Conservation (phyloP, 306 rosid genomes). For the Mucuna pruriens region DNA sequence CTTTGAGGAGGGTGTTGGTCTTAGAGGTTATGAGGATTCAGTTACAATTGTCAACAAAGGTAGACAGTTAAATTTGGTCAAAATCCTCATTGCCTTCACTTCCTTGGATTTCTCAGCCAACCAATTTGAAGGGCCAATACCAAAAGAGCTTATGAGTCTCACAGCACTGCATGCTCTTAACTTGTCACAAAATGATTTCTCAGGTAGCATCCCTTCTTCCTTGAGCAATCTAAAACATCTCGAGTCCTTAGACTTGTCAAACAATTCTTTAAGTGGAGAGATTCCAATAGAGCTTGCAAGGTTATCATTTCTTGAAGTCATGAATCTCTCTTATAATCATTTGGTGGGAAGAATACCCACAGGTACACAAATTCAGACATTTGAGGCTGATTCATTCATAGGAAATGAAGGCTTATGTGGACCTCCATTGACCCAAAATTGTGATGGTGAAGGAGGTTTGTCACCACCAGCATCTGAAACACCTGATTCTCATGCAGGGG, state of each 20-base stretch:
- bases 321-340: background rate
- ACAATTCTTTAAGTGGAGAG: constrained; percentile 18
- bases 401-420: constrained; percentile 24
- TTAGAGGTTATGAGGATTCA: background rate
- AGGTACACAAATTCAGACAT: constrained; percentile 4
- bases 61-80: background rate
- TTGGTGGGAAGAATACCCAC: constrained; percentile 29
- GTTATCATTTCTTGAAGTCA: constrained; percentile 22
- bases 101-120: constrained; percentile 19
- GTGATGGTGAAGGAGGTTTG: background rate
- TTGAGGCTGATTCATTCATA: background rate
- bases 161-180: constrained; percentile 6
- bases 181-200: background rate
- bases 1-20: background rate
- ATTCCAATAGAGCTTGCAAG: constrained; percentile 25
- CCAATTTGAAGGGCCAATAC: constrained; percentile 5
- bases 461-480: background rate
- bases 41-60: constrained; percentile 25
- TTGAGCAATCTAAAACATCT: background rate
- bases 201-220: background rate
- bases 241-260: constrained; percentile 9
- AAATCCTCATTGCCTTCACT: constrained; percentile 23
- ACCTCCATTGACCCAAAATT: background rate
- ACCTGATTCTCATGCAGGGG: background rate
- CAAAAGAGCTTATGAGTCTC: constrained; percentile 6